phyloP scores from a whole-genome alignment of 2,329 filamentous ascomycete genomes.

The Grosmannia clavigera region DNA sequence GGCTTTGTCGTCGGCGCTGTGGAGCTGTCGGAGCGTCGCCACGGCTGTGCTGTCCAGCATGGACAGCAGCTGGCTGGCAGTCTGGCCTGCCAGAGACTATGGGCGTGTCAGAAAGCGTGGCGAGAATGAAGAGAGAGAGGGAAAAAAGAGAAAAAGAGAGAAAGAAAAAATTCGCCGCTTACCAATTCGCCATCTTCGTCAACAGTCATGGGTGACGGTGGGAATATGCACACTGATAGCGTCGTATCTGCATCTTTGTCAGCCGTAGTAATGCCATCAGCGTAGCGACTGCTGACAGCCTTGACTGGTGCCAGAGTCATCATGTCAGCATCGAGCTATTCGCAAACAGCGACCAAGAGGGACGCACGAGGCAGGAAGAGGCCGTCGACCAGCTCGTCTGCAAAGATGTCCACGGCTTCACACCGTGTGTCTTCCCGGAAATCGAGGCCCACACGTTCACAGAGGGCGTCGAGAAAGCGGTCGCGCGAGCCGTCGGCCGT shows the following conservation, averaged over 20 bases:
- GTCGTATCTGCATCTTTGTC: not conserved
- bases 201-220: constrained; percentile 6
- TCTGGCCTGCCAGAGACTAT: not conserved
- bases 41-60: not conserved
- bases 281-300: not conserved
- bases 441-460: not conserved
- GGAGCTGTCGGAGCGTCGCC: not conserved
- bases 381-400: not conserved
- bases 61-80: not conserved
- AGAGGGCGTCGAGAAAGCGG: not conserved
- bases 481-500: not conserved
- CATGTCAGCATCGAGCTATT: not conserved
- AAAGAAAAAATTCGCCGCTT: not conserved
- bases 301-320: not conserved
- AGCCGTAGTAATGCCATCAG: not conserved
- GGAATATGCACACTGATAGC: constrained; percentile 2
- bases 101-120: not conserved
- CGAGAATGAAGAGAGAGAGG: not conserved
- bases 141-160: not conserved
- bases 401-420: not conserved
- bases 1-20: not conserved
- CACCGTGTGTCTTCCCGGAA: not conserved
- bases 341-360: not conserved
- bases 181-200: not conserved
- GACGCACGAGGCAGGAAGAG: constrained; percentile 1